Conservation (phyloP, 176 grass and related monocot species). For the Olyra latifolia region DNA sequence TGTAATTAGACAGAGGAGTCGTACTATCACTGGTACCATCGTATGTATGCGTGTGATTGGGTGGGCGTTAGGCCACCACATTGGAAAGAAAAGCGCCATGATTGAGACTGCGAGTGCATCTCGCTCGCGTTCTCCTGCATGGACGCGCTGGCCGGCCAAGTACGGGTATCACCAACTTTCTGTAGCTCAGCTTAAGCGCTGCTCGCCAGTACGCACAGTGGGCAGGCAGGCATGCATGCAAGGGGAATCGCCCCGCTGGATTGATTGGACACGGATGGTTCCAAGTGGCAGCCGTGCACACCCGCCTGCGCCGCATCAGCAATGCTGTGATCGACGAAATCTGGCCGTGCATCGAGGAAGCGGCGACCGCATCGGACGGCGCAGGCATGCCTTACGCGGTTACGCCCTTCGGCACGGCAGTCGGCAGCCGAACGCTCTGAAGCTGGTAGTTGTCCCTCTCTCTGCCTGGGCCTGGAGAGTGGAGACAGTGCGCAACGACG, state of each 20-base stretch:
- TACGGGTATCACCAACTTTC: background rate
- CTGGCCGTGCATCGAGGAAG: background rate
- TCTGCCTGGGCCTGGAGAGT: background rate
- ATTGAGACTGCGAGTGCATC: background rate
- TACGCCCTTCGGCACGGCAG: background rate
- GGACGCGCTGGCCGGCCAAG: background rate
- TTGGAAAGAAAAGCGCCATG: background rate
- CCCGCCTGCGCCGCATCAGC: background rate
- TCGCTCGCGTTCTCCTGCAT: background rate
- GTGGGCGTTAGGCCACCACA: conserved; percentile 44
- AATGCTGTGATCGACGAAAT: background rate
- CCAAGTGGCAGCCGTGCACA: background rate
- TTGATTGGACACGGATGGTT: background rate
- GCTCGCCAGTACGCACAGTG: background rate
- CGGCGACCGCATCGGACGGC: background rate
- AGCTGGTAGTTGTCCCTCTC: background rate
- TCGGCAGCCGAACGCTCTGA: background rate
- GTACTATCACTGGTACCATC: background rate
- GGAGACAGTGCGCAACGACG: background rate
- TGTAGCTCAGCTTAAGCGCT: background rate
- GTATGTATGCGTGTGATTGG: conserved; percentile 16
- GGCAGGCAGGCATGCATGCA: background rate
- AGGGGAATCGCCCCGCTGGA: background rate
- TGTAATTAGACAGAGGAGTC: background rate
- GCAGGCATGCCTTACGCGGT: background rate